Evolutionary conservation across 2,329 filamentous ascomycete genomes (phyloP).

Genomic region (Colletotrichum horii): DNA sequence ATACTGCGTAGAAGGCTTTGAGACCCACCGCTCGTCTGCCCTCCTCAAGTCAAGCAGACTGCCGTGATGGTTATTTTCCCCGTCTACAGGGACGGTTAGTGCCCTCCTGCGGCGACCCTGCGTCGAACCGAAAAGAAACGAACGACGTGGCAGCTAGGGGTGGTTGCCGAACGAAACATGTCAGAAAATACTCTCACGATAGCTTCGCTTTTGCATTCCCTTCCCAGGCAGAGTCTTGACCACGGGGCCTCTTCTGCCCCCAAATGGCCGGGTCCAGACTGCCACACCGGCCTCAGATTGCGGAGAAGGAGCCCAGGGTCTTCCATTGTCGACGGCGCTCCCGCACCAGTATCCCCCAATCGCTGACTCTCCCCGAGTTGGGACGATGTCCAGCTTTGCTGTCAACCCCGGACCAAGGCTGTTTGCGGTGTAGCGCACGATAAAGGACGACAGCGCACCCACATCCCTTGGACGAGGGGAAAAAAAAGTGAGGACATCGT

Average conservation of each 20-base stretch:
- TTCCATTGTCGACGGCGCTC: not conserved
- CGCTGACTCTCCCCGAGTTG: not conserved
- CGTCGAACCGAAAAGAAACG: conserved; percentile 3
- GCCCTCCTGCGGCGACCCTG: not conserved
- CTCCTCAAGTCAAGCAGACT: not conserved
- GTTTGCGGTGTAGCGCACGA: conserved; percentile 8
- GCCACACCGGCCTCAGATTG: not conserved
- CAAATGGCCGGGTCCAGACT: conserved; percentile 17
- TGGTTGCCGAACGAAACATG: not conserved
- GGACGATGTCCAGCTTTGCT: not conserved
- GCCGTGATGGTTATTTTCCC: not conserved
- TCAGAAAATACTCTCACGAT: conserved; percentile 14
- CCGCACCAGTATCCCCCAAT: not conserved
- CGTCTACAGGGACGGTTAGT: not conserved
- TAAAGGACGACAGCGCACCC: not conserved
- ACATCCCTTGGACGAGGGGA: not conserved
- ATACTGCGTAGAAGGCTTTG: conserved; percentile 7
- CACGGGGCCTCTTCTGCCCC: not conserved
- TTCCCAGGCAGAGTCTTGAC: not conserved
- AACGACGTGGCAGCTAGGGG: conserved; percentile 10
- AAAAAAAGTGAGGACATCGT: not conserved
- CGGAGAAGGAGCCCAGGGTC: conserved; percentile 8
- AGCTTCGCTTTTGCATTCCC: conserved; percentile 17
- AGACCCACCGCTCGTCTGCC: not conserved
- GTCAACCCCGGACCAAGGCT: not conserved